Base-by-base conservation (phyloP, 306 rosid species). In the Pyrus bretschneideri region DNA sequence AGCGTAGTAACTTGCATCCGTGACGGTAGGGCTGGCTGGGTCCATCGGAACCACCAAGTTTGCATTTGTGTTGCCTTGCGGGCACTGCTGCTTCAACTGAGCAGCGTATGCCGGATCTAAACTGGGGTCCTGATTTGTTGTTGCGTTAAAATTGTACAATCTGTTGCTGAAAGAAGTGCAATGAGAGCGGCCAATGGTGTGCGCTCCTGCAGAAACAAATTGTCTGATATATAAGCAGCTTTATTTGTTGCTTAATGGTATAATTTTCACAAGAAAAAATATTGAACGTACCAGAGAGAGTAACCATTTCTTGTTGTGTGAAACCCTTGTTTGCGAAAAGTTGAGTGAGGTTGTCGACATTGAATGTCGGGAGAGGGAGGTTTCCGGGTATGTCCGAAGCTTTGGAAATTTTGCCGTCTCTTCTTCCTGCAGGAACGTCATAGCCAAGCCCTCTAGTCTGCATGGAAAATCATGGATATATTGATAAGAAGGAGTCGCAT, bases 391-490 rank as follows among this genome's bases (percentile, higher is more conserved):
- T 80, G 38, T 92, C 96, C 1, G 88, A 85, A 76, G 82, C 88
- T 69, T 79, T 75, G 42, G 97, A 92, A 69, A 84, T 73, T 77
- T 79, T 85, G 55, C 97, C 93, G 52, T 90, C 96, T 80, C 93
- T 90, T 92, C 97, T 88, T 85, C 97, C 97, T 5, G 89, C 88
- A 4, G 91, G 96, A 84, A 92, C 97, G 55, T 75, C 89, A 80
- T 89, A 92, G 8, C 93, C 85, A 63, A 83, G 55, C 42, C 93
- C 93, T 83, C 84, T 73, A 42, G 81, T 81, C 93, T 90, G 91
- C 84, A 78, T 38, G n/a, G 14, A 19, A 33, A 71, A 71, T 55
- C 52, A 57, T 22, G 15, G 1, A 13, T 12, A 55, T 12, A 9
- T 52, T 2, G n/a, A 57, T 57, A 57, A 21, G n/a, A 18, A 52